These are phyloP conservation scores for Fusarium brachygibbosum DNA, from an alignment of 2,329 filamentous ascomycete species.

Conservation along the genomic window DNA sequence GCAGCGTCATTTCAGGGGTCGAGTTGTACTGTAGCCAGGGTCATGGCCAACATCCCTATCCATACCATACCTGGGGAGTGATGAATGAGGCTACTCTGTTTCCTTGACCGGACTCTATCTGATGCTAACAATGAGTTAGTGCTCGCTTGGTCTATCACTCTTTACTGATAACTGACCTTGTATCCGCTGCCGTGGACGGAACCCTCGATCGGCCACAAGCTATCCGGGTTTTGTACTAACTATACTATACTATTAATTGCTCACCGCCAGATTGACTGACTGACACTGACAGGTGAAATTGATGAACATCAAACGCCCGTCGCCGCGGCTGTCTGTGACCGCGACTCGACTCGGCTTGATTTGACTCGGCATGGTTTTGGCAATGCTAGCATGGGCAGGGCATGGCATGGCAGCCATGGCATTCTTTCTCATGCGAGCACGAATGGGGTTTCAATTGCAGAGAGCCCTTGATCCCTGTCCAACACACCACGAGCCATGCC, in stretches of 20 bases:
- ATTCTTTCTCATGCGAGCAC: conserved; percentile 40
- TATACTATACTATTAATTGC: conserved; percentile 14
- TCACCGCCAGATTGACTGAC: conserved; percentile 48
- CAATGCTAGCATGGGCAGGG: conserved; percentile 24
- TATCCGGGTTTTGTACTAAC: conserved; percentile 27
- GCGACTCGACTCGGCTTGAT: background rate
- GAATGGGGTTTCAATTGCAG: conserved; percentile 49
- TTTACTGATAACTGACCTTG: conserved; percentile 17
- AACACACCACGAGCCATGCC: conserved; percentile 45
- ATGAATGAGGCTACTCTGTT: conserved; percentile 38
- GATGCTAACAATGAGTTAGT: conserved; percentile 23
- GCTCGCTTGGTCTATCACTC: conserved; percentile 27
- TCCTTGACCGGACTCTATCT: conserved; percentile 27
- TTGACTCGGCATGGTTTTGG: conserved; percentile 24
- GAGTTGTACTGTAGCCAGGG: conserved; percentile 30
- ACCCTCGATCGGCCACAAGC: conserved; percentile 39
- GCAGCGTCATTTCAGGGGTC: conserved; percentile 31
- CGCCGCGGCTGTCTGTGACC: conserved; percentile 37
- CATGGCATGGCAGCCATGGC: conserved; percentile 10
- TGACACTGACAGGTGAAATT: conserved; percentile 18
- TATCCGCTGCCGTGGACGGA: conserved; percentile 37
- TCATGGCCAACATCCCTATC: conserved; percentile 38
- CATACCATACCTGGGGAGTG: conserved; percentile 31
- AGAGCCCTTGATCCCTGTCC: conserved; percentile 47
- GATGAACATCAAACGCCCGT: conserved; percentile 45